These are phyloP conservation scores for Prototheca wickerhamii DNA, from an alignment of 163 green algal genomes.

Conservation along the genomic window DNA sequence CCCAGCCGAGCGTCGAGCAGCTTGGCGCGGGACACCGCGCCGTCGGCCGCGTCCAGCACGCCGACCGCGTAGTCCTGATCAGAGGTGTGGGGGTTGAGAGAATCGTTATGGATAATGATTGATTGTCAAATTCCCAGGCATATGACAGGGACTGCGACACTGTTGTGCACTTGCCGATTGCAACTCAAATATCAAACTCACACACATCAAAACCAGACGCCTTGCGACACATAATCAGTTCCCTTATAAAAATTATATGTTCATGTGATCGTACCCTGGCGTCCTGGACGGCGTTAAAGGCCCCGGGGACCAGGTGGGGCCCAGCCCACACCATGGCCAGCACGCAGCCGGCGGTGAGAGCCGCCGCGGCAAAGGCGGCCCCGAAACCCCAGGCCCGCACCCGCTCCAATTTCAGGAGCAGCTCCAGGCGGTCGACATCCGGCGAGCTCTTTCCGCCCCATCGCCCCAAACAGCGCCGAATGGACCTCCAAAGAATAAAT, in stretches of 20 bases:
- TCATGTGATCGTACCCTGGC: background rate
- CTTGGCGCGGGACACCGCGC: slow-evolving; percentile 8
- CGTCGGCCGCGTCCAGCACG: slow-evolving; percentile 8
- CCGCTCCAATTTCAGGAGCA: slow-evolving; percentile 1
- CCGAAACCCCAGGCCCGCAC: background rate
- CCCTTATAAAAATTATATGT: too few species aligned
- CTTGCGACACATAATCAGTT: too few species aligned
- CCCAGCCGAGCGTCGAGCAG: slow-evolving; percentile 4
- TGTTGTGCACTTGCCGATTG: too few species aligned
- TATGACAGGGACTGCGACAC: background rate
- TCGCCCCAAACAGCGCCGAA: background rate
- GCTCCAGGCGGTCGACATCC: slow-evolving; percentile 2
- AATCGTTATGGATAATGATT: background rate
- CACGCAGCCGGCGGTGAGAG: slow-evolving; percentile 2
- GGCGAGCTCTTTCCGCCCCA: background rate
- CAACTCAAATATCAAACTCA: background rate
- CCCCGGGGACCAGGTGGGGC: slow-evolving; percentile 3
- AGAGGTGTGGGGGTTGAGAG: background rate
- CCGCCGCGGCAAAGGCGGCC: background rate
- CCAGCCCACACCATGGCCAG: background rate
- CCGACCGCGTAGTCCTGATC: slow-evolving; percentile 9
- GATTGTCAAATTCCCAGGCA: background rate
- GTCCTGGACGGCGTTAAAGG: background rate
- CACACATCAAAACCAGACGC: background rate
- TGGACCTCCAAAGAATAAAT: slow-evolving; percentile 9